phyloP scores from a whole-genome alignment of 2,329 filamentous ascomycete species.

The Alternaria consortialis region DNA sequence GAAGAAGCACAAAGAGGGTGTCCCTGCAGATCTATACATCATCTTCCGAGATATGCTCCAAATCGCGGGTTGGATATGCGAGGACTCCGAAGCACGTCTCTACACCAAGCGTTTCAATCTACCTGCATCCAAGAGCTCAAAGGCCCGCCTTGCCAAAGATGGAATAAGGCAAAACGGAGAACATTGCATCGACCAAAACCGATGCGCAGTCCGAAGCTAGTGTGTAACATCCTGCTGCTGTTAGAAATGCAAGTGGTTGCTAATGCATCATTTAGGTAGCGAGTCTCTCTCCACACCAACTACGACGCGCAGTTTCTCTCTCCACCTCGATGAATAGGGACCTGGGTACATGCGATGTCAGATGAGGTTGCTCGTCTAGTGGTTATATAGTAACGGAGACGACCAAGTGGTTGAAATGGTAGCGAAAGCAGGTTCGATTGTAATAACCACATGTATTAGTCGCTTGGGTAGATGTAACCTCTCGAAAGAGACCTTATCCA shows the following conservation, averaged over 20 bases:
- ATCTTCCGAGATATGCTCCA: no score
- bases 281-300: background rate
- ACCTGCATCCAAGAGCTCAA: no score
- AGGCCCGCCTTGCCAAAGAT: no score
- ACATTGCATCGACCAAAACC: no score
- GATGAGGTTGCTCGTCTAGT: background rate
- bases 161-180: no score
- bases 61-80: no score
- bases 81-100: no score
- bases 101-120: no score
- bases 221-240: background rate
- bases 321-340: background rate
- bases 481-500: fast-evolving
- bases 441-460: background rate
- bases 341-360: background rate
- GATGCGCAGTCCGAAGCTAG: background rate
- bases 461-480: background rate
- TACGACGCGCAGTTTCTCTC: background rate
- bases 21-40: no score
- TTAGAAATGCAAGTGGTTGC: background rate
- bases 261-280: background rate
- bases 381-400: background rate
- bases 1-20: no score
- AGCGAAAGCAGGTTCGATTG: background rate
- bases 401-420: background rate